phyloP scores from a whole-genome alignment of 2,329 filamentous ascomycete species.

The Calonectria henricotiae region DNA sequence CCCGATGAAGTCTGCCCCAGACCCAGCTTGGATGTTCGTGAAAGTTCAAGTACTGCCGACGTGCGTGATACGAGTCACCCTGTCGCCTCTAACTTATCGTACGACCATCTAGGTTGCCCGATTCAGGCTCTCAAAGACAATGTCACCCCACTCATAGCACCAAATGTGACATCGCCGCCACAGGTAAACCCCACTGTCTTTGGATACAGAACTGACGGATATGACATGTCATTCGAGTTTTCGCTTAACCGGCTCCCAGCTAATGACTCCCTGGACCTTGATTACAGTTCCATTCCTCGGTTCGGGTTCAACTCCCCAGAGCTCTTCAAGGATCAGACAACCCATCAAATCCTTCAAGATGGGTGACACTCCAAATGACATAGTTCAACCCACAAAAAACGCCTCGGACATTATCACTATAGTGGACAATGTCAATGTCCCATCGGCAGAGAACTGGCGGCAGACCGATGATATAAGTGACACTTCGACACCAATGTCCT shows the following conservation, averaged over 20 bases:
- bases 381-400: neutral
- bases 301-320: conserved; percentile 14
- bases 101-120: neutral
- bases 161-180: neutral
- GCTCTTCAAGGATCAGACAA: neutral
- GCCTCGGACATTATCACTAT: neutral
- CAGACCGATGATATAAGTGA: neutral
- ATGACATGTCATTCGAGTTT: conserved; percentile 36
- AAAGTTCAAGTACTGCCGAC: neutral
- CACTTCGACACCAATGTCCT: neutral
- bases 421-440: neutral
- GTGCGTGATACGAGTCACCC: neutral
- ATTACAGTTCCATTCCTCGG: conserved; percentile 42
- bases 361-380: neutral
- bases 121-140: neutral
- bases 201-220: conserved; percentile 1
- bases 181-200: conserved; percentile 5
- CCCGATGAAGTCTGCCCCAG: neutral
- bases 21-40: neutral
- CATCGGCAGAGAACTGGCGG: neutral
- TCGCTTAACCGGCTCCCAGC: conserved; percentile 51
- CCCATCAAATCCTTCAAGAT: neutral
- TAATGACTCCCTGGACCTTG: conserved; percentile 46
- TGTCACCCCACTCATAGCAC: neutral
- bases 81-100: neutral